Evolutionary conservation across 2,329 filamentous ascomycete species (phyloP), one percentile per base, ranked within the genome.

Genomic region (Huntiella bhutanensis): DNA sequence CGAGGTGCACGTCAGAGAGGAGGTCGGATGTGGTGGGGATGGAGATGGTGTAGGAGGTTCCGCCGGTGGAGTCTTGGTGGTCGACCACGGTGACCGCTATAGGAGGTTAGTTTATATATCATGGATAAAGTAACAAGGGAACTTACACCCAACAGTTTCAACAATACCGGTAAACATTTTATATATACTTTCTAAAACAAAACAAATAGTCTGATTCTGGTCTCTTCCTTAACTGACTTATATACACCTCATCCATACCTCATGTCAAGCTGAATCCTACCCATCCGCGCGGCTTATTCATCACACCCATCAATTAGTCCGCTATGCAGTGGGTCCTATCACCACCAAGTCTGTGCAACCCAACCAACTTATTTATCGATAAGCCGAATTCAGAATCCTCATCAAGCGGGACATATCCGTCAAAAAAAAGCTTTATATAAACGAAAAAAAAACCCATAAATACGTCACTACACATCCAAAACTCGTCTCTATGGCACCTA

Each of bases 131-230:
- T 13, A 33, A 22, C 11, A n/a, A 16, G 17, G 38, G 8, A 32
- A 67, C 78, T 64, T 67, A 93, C 88, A 87, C 67, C 91, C 91
- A 53, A 96, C 80, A 51, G 80, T 81, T 65, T 94, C 86, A 46
- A 94, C 83, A 51, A 94, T 82, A 55, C 91, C 91, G 49, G 91
- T 96, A 59, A 98, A 96, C 91, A 98, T 96, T 17, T 39, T 52
- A 44, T 36, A 5, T 11, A 22, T 33, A 33, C 12, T 13, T 11
- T 12, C 34, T n/a, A 16, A 13, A 13, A 16, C 12, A 38, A 12
- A 17, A 19, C 4, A 19, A 19, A 28, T 5, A 28, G 5, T 28
- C 22, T 28, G 2, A 28, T 28, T 28, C 22, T 28, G 8, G 3
- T 7, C 6, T 28, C 22, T 7, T 10, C 22, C 5, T 2, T 3